Evolutionary conservation across 805 yeast species (phyloP).

Genomic region (Yamadazyma phyllophila): DNA sequence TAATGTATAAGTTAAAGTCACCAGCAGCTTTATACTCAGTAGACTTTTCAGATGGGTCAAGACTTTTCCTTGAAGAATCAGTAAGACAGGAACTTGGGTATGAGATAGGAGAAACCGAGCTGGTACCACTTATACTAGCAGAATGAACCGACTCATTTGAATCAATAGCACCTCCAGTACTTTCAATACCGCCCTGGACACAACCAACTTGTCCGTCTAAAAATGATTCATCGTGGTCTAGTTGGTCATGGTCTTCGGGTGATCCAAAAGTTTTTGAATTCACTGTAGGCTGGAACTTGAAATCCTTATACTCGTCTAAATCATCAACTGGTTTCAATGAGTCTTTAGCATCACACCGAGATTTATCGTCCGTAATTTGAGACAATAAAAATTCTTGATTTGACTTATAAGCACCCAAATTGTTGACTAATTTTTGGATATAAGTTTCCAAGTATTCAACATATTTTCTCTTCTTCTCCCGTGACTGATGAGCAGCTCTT

Average conservation of each 20-base stretch:
- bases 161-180: not conserved
- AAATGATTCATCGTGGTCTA: not conserved
- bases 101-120: not conserved
- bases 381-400: conserved; percentile 18
- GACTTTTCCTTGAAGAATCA: not conserved
- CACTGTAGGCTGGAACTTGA: conserved; percentile 3
- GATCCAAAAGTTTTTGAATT: not conserved
- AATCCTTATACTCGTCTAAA: conserved; percentile 9
- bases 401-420: conserved; percentile 22
- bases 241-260: not conserved
- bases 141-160: not conserved
- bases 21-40: not conserved
- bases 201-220: not conserved
- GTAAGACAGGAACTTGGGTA: not conserved
- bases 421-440: conserved; percentile 43
- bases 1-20: conserved; percentile 1
- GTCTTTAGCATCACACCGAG: not conserved
- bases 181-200: not conserved
- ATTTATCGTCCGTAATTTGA: not conserved
- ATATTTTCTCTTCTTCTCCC: conserved; percentile 93
- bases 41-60: not conserved
- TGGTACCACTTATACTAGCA: not conserved
- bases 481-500: conserved; percentile 95
- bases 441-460: conserved; percentile 78
- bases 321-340: conserved; percentile 7